phyloP scores from a whole-genome alignment of 371 early-diverging fungal species.

The Mucor plumbeus region DNA sequence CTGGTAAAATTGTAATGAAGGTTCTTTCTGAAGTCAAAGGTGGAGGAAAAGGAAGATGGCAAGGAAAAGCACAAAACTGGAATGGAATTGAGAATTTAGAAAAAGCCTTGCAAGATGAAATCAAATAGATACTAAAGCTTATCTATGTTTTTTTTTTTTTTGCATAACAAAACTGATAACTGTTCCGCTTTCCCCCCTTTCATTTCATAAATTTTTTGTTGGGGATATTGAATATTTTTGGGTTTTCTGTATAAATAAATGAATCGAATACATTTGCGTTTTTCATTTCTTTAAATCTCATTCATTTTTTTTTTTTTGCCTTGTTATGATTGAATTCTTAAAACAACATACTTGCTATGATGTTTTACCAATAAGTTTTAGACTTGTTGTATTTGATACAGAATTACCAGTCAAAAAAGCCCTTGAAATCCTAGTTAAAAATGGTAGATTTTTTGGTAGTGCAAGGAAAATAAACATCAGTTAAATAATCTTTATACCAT shows the following conservation, averaged over 20 bases:
- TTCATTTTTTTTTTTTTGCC: neutral
- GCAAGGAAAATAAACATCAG: neutral
- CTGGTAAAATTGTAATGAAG: conserved; percentile 43
- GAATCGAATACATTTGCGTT: too few relatives aligned
- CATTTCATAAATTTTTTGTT: neutral
- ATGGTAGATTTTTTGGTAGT: conserved; percentile 58
- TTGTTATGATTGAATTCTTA: conserved; percentile 57
- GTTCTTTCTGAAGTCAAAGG: conserved; percentile 57
- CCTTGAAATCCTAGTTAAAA: conserved; percentile 81
- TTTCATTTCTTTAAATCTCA: conserved; percentile 3
- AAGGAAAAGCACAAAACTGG: conserved; percentile 69
- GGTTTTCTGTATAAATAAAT: neutral
- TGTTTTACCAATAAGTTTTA: conserved; percentile 81
- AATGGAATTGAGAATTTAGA: conserved; percentile 45
- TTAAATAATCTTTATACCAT: neutral
- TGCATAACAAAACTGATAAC: neutral
- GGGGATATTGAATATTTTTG: neutral
- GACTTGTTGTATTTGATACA: conserved; percentile 85
- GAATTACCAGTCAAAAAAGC: conserved; percentile 86
- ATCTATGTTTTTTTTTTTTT: too few relatives aligned
- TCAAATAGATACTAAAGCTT: neutral
- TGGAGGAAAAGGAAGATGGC: conserved; percentile 71
- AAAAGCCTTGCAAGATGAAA: conserved; percentile 14
- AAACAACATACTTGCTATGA: conserved; percentile 80
- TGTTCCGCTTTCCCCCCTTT: neutral